Evolutionary conservation across 257 asterid genomes (phyloP), one percentile per base, ranked within the genome.

Genomic region (Vinca minor): DNA sequence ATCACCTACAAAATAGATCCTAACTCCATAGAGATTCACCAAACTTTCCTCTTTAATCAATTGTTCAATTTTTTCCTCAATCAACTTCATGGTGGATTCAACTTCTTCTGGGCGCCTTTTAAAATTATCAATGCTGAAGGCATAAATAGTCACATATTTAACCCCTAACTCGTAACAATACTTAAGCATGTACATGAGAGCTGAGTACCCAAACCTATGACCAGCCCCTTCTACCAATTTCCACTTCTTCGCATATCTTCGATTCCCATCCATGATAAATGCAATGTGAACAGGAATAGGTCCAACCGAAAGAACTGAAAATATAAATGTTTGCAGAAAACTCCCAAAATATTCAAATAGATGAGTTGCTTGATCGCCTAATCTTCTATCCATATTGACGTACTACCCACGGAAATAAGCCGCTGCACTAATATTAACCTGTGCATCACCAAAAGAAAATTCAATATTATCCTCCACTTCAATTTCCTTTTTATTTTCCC

Each of bases 121-220:
- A 73, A 87, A 87, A 65, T 89, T 89, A 32, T 89, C 96, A 42
- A 89, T 83, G 82, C 96, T 89, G 69, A 89, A 89, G 62, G 95
- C 96, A 63, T 87, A 89, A 41, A 83, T 60, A 0, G 95, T 87
- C 57, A 87, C 78, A 23, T 78, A 75, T 57, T 80, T 79, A 46
- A 85, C 74, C 39, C 82, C 71, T 36, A 89, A 36, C 78, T 89
- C 95, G 20, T 83, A 89, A 62, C 95, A 87, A 65, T 81, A 87
- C 66, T 52, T 79, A 18, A 89, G 74, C 84, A 87, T 81, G 28
- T 79, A 74, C 79, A 81, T 80, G 38, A 89, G 89, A 49, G 87
- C 85, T 29, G 45, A 23, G 42, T 59, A 85, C 41, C 96, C 95
- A 50, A 65, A 68, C 69, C 64, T 77, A 44, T 44, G 49, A 44